Conservation (phyloP, 345 rosid genomes). For the Dipteronia sinensis region DNA sequence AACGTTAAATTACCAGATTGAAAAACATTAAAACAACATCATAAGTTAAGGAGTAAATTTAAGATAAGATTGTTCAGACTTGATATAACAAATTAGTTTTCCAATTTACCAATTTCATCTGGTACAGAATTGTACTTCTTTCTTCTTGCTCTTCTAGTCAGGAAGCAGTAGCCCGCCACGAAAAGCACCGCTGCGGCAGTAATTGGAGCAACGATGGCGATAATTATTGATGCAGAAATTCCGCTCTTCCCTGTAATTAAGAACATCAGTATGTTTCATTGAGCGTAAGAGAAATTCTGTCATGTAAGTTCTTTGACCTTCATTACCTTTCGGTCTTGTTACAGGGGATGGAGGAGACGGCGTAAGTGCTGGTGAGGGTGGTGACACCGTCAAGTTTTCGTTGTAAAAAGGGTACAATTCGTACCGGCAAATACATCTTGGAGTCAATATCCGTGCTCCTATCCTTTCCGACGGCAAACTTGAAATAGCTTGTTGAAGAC, state of each 20-base stretch:
- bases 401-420: slow-evolving; percentile 33
- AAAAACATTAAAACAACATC: background rate
- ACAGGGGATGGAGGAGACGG: background rate
- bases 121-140: slow-evolving; percentile 26
- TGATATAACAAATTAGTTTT: background rate
- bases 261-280: background rate
- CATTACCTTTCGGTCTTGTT: background rate
- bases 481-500: slow-evolving; percentile 21
- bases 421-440: slow-evolving; percentile 39
- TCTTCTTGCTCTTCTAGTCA: slow-evolving; percentile 29
- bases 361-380: background rate
- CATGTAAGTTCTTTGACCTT: too few relatives aligned
- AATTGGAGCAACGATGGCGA: slow-evolving; percentile 36
- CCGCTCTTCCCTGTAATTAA: slow-evolving; percentile 32
- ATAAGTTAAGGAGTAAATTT: background rate
- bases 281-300: too few relatives aligned
- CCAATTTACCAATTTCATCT: slow-evolving; percentile 38
- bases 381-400: background rate
- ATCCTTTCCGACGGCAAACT: background rate
- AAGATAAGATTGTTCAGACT: too few relatives aligned
- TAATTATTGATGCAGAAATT: slow-evolving; percentile 22
- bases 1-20: background rate
- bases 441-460: slow-evolving; percentile 30
- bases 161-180: slow-evolving; percentile 28
- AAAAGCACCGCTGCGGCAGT: slow-evolving; percentile 29